A percentile compares a stretch with the other conserved stretches of the same genome.
Conservation (phyloP, 2,329 filamentous ascomycete genomes). For the Exophiala bonariae region DNA sequence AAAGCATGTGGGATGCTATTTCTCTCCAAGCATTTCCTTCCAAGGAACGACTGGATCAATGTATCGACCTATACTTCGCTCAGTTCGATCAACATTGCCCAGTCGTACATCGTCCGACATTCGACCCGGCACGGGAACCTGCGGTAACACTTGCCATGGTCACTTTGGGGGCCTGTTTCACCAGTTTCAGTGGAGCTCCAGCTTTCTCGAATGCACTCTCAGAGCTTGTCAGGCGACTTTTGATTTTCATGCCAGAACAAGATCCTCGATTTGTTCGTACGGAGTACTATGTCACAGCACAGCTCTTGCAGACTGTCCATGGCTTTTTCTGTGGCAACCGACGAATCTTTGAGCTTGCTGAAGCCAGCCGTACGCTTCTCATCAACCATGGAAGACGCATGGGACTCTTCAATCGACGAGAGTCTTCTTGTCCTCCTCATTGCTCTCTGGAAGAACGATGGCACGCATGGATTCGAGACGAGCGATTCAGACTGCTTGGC, state of each 20-base stretch:
- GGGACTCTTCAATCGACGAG: not conserved
- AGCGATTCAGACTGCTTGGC: not conserved
- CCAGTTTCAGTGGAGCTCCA: conserved; percentile 1
- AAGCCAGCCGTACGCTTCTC: not conserved
- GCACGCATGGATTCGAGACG: conserved; percentile 4
- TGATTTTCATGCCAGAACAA: conserved; percentile 1
- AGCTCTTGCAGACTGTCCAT: conserved; percentile 5
- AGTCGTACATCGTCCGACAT: conserved; percentile 9
- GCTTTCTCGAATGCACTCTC: conserved; percentile 3
- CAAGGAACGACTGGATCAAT: conserved; percentile 8
- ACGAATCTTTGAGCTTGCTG: conserved; percentile 1
- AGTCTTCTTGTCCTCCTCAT: not conserved
- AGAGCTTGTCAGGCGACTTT: conserved; percentile 1
- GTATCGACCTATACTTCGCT: conserved; percentile 9
- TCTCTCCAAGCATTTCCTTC: conserved; percentile 6
- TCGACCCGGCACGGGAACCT: conserved; percentile 1
- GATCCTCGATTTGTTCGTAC: not conserved
- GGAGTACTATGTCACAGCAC: conserved; percentile 4
- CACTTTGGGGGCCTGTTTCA: conserved; percentile 7
- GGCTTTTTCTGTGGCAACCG: conserved; percentile 5
- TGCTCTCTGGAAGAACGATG: not conserved
- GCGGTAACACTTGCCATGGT: conserved; percentile 5
- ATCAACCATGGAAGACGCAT: not conserved
- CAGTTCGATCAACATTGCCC: not conserved
- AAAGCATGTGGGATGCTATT: conserved; percentile 1